A percentile compares a stretch with the other conserved stretches of the same genome.
These are phyloP conservation scores for Candida stauntonica DNA, from an alignment of 805 yeast species.

Conservation along the genomic window DNA sequence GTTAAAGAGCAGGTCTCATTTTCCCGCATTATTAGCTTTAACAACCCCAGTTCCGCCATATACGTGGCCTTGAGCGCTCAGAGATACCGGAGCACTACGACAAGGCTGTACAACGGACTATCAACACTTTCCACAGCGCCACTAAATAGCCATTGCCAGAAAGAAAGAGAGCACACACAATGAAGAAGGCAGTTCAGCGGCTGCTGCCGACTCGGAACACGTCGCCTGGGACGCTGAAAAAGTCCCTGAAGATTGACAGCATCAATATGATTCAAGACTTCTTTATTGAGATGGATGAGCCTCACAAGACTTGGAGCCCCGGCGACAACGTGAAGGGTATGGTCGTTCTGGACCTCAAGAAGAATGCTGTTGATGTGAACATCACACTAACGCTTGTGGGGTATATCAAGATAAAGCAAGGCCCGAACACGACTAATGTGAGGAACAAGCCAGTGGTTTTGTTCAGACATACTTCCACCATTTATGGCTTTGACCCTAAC, in stretches of 20 bases:
- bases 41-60: no score
- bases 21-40: no score
- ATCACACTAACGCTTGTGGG: slow-evolving; percentile 54
- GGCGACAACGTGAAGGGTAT: slow-evolving; percentile 72
- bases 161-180: no score
- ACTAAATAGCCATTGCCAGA: no score
- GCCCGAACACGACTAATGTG: slow-evolving; percentile 46
- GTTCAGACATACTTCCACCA: slow-evolving; percentile 54
- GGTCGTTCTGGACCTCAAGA: slow-evolving; percentile 50
- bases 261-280: slow-evolving; percentile 52
- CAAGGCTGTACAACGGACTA: no score
- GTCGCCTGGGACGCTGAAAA: slow-evolving; percentile 16
- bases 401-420: slow-evolving; percentile 47
- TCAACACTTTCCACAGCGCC: no score
- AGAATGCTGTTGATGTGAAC: slow-evolving; percentile 49
- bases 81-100: no score
- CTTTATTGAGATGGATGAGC: slow-evolving; percentile 65
- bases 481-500: slow-evolving; percentile 45
- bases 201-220: slow-evolving; percentile 23
- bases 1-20: no score
- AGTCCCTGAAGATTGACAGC: slow-evolving; percentile 23
- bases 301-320: slow-evolving; percentile 75
- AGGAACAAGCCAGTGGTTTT: slow-evolving; percentile 47
- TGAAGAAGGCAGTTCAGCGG: slow-evolving; percentile 28
- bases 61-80: no score